Base-by-base conservation (phyloP, 768 basidiomycete genomes). In the Mycena galericulata region DNA sequence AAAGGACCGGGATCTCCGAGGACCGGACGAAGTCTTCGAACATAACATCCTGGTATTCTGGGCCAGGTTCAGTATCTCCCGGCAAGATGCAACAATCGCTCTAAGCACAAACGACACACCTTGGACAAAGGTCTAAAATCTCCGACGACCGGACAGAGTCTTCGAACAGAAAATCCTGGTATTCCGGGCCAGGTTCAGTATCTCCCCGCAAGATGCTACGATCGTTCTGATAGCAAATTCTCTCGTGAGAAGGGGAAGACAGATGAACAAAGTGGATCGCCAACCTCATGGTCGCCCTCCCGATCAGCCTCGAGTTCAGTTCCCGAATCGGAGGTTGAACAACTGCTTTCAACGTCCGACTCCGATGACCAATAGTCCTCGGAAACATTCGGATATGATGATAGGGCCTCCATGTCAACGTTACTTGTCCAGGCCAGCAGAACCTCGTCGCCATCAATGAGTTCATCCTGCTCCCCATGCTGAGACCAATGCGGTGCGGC, bases 301-400 rank as follows among this genome's bases (percentile, higher is more conserved):
- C 26, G 22, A 3, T 65, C 53, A n/a, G 57, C 47, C 4, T 57
- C 58, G n/a, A 41, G 57, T 20, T 67, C 69, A 22, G 29, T 56
- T 24, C 51, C 60, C 53, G 62, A 67, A n/a, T 67, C 65, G 40
- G 65, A 66, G 32, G 49, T 59, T 26, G 60, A 62, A 30, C 32
- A 46, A 18, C 36, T 47, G 36, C 43, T 65, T 41, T 47, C 50
- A 2, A 30, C n/a, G 47, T 66, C 69, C 14, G 24, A 50, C 24
- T 67, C 65, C 4, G 65, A 59, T n/a, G 60, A 70, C 65, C 65
- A 70, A 27, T 51, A 67, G 34, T 66, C 51, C 26, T 63, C 61
- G 24, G 32, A 17, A 18, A 50, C 22, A 41, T 38, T 26, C 11
- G 40, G 4, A 12, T 56, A 40, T 17, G 43, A 60, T 20, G 17